Base-by-base conservation (phyloP, 768 basidiomycete species). In the Melanogaster broomeanus region DNA sequence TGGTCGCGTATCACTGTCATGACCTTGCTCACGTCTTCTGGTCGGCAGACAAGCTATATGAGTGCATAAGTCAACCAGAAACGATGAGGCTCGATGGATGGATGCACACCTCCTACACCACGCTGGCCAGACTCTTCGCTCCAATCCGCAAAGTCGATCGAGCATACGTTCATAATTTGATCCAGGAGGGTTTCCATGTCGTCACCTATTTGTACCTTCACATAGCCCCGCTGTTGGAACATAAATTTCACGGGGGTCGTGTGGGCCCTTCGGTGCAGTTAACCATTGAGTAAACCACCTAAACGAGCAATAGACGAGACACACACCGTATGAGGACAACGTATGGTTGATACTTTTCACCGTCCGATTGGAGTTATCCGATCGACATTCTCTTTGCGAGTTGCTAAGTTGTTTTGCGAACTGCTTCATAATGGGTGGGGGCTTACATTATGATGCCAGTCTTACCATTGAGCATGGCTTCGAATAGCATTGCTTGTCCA, bases 351-450 rank as follows among this genome's bases (percentile, higher is more conserved):
- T 67, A 35, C 72, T 77, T 56, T 80, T 77, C 43, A 81, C 72
- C 19, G 86, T 86, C 28, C 86, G 78, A 55, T 81, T 85, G 40
- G 73, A 66, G 58, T 87, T 88, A 61, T 86, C 79, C n/a, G 84
- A 81, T 37, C 80, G 65, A 58, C 80, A 84, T 57, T 83, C 82
- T 64, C 82, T 83, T 57, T 51, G 61, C 48, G 45, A 39, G n/a
- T 55, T 48, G 46, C 21, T 44, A 38, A 39, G 64, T 58, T 55
- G 68, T 66, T 56, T 62, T 62, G 50, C 22, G 42, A 33, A 33
- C 40, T 24, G 40, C 18, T 18, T 33, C 15, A 24, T 19, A 22
- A n/a, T 25, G 9, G n/a, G 24, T 12, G 28, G 39, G 19, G 28
- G 71, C 83, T 70, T 61, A 84, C 86, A 87, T 78, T 45, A 88